Percentiles rank a stretch among this genome's conserved stretches.
phyloP scores from a whole-genome alignment of 257 asterid genomes.

The Gynochthodes officinalis region DNA sequence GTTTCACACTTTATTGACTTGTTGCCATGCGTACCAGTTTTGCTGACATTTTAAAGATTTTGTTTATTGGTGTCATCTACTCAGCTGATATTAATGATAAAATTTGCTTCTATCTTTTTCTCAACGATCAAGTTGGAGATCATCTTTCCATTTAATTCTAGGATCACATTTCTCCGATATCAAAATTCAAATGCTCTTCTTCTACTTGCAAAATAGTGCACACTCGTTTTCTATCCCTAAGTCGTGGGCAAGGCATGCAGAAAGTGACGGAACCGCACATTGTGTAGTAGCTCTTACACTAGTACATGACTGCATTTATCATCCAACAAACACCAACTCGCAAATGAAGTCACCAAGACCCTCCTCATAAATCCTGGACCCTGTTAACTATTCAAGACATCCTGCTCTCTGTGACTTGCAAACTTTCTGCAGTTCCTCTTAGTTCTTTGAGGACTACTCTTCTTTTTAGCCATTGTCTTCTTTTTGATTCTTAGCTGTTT shows the following conservation, averaged over 20 bases:
- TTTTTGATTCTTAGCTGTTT: not conserved
- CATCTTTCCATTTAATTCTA: not conserved
- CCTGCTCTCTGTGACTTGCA: not conserved
- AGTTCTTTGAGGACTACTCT: not conserved
- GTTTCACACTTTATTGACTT: slow-evolving; percentile 4
- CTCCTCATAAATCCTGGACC: slow-evolving; percentile 7
- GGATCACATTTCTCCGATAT: not conserved
- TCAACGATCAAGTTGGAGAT: not conserved
- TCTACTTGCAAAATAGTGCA: not conserved
- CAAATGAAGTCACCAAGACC: not conserved
- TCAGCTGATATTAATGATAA: too few species aligned
- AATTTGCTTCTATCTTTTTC: too few species aligned
- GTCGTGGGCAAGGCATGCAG: too few species aligned
- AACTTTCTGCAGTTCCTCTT: not conserved
- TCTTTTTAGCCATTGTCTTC: not conserved
- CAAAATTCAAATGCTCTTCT: not conserved
- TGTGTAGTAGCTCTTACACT: not conserved
- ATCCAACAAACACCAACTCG: slow-evolving; percentile 15
- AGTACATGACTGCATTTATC: not conserved
- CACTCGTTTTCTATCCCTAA: not conserved
- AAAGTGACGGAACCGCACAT: not conserved
- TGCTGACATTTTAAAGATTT: not conserved
- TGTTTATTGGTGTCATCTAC: not conserved
- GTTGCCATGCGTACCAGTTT: not conserved
- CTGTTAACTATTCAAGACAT: not conserved